Evolutionary conservation across 306 rosid species (phyloP).

Genomic region (Lagenaria siceraria): DNA sequence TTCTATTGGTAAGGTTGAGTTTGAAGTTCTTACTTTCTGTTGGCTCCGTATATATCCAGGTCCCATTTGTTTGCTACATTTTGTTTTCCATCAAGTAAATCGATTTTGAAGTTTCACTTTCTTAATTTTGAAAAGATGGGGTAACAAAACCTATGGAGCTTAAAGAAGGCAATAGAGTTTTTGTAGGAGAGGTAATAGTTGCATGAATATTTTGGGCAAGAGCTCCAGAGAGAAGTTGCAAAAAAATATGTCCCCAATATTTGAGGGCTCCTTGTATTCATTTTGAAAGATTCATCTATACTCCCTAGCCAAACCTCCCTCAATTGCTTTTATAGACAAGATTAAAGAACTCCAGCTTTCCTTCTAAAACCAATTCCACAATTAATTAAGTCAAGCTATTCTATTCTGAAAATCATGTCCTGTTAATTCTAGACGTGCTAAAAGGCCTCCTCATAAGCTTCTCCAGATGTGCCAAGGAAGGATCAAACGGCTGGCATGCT

Average conservation of each 20-base stretch:
- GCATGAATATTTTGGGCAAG: not conserved
- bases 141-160: not conserved
- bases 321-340: not conserved
- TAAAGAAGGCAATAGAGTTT: not conserved
- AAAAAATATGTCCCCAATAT: not conserved
- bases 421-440: not conserved
- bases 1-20: not conserved
- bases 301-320: not conserved
- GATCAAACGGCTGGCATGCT: not conserved
- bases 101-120: not conserved
- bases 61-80: not conserved
- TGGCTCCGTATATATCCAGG: not conserved
- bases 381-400: not conserved
- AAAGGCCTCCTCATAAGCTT: not conserved
- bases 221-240: not conserved
- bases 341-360: not conserved
- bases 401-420: not conserved
- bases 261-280: not conserved
- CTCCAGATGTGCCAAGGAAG: not conserved
- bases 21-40: not conserved
- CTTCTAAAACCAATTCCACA: not conserved
- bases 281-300: not conserved
- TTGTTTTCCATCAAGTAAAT: not conserved
- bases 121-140: not conserved
- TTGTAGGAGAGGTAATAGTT: not conserved